Conservation (phyloP, 257 asterid species). For the Plantago elongata region DNA sequence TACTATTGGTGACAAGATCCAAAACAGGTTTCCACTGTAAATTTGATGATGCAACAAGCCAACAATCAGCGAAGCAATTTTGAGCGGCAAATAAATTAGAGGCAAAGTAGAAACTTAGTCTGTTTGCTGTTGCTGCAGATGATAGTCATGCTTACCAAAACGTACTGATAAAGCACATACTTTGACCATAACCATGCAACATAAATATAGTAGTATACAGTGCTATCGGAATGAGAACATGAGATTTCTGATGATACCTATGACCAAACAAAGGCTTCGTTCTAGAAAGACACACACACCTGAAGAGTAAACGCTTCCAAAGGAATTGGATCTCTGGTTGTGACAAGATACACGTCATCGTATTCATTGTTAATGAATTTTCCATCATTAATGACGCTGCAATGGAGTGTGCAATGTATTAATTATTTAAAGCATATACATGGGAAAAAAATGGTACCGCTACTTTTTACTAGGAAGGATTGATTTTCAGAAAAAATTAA, state of each 20-base stretch:
- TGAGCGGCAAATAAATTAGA: neutral
- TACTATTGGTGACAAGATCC: neutral
- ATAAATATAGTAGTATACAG: too few species aligned
- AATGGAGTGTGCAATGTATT: constrained; percentile 25
- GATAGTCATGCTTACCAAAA: too few species aligned
- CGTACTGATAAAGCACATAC: too few species aligned
- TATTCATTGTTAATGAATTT: constrained; percentile 83
- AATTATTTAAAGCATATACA: too few species aligned
- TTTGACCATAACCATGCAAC: too few species aligned
- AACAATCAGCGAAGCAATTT: constrained; percentile 2
- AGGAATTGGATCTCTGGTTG: constrained; percentile 81
- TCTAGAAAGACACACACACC: constrained; percentile 38
- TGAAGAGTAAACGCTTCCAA: constrained; percentile 95
- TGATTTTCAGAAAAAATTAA: neutral
- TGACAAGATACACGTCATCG: constrained; percentile 89
- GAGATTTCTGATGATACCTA: too few species aligned
- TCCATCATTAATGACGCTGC: constrained; percentile 73
- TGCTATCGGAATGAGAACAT: too few species aligned
- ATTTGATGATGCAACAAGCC: neutral
- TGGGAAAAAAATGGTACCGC: too few species aligned
- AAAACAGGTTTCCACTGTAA: constrained; percentile 1
- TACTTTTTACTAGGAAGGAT: too few species aligned
- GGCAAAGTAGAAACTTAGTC: neutral
- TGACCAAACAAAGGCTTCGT: too few species aligned
- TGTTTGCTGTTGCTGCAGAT: too few species aligned